Percentiles rank a stretch among this genome's conserved stretches.
These are phyloP conservation scores for Lipomyces starkeyi DNA, from an alignment of 805 yeast species.

Conservation along the genomic window DNA sequence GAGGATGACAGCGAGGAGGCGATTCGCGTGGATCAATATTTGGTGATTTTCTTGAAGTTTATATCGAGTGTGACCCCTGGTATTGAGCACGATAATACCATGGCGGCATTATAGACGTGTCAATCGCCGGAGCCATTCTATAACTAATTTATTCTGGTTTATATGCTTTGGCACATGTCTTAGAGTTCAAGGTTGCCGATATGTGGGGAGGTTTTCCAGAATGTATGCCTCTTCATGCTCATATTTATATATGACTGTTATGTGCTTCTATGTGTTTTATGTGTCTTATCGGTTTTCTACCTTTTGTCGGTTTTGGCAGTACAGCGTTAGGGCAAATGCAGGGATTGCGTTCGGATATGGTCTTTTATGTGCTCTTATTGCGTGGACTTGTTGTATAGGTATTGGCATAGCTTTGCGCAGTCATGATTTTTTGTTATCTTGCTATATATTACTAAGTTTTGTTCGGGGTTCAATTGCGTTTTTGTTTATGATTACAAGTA, in stretches of 20 bases:
- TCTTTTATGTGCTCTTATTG: background rate
- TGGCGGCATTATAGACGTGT: constrained; percentile 69
- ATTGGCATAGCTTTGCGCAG: background rate
- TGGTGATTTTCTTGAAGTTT: constrained; percentile 87
- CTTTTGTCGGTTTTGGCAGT: constrained; percentile 3
- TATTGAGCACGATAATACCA: constrained; percentile 96
- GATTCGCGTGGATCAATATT: constrained; percentile 87
- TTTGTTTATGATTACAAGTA: background rate
- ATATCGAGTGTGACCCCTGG: constrained; percentile 98
- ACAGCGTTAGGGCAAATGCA: background rate
- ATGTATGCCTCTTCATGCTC: constrained; percentile 4
- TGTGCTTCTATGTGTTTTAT: background rate
- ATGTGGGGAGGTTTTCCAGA: background rate
- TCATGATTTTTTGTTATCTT: background rate
- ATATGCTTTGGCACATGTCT: background rate
- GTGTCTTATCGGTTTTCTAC: constrained; percentile 2
- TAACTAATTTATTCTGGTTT: background rate
- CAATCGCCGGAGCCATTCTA: background rate
- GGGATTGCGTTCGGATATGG: background rate
- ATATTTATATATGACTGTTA: background rate
- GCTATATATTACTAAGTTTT: background rate
- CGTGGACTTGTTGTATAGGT: background rate
- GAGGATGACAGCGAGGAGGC: constrained; percentile 63
- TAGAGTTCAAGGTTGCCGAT: background rate
- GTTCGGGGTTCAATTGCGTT: background rate